Percentiles rank a stretch among this genome's conserved stretches.
These are phyloP conservation scores for Beauveria australis DNA, from an alignment of 2,329 filamentous ascomycete species.

Conservation along the genomic window DNA sequence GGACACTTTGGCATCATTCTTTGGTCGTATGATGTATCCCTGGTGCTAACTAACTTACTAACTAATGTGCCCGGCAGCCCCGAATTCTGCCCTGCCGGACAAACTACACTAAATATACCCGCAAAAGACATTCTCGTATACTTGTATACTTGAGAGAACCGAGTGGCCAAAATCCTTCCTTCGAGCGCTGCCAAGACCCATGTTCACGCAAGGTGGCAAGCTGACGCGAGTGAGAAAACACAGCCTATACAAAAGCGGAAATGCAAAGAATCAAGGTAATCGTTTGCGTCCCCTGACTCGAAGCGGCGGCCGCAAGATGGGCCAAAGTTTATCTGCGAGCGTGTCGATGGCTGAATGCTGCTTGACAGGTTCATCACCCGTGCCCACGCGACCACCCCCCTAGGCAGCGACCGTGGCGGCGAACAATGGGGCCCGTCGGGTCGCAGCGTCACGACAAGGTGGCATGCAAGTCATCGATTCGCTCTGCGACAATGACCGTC, in stretches of 20 bases:
- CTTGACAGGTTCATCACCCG: neutral
- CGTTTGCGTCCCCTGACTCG: slow-evolving; percentile 7
- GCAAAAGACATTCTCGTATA: neutral
- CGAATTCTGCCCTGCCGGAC: neutral
- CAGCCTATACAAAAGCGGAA: slow-evolving; percentile 1
- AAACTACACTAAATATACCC: neutral
- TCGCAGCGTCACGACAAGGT: slow-evolving; percentile 1
- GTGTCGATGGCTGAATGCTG: neutral
- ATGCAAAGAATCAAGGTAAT: neutral
- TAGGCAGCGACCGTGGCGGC: neutral
- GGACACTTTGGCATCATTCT: neutral
- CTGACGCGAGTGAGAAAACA: neutral
- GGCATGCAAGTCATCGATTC: slow-evolving; percentile 12
- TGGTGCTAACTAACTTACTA: neutral
- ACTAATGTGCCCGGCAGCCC: neutral
- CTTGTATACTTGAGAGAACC: neutral
- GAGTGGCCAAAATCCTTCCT: neutral
- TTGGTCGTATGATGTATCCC: slow-evolving; percentile 1
- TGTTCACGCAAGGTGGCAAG: slow-evolving; percentile 3
- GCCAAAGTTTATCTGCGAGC: neutral
- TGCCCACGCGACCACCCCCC: slow-evolving; percentile 10
- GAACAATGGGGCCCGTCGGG: slow-evolving; percentile 7
- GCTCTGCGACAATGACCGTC: slow-evolving; percentile 9
- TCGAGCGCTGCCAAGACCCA: slow-evolving; percentile 4
- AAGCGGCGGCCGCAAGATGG: neutral